Evolutionary conservation across 140 eudicot genomes (phyloP).

Genomic region (Oenanthe javanica): DNA sequence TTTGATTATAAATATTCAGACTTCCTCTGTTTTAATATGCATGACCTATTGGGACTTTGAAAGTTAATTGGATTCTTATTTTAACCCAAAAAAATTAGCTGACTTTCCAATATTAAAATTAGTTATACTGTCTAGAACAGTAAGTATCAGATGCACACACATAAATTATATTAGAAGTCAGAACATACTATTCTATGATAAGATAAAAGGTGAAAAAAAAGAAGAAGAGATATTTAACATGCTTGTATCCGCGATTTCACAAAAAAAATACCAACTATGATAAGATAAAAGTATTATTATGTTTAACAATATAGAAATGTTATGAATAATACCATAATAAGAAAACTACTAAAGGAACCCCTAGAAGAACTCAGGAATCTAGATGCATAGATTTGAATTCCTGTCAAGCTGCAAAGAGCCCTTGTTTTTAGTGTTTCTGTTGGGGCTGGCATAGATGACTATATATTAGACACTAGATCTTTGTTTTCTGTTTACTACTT

Average conservation of each 20-base stretch:
- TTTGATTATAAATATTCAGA: background rate
- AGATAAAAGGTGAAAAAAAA: background rate
- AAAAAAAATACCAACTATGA: background rate
- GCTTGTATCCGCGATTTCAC: background rate
- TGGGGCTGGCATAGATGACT: background rate
- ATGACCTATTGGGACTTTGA: background rate
- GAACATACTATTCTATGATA: background rate
- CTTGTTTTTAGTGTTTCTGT: background rate
- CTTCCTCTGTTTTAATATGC: background rate
- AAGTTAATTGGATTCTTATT: background rate
- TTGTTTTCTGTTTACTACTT: background rate
- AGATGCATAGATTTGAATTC: background rate
- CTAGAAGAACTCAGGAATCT: background rate
- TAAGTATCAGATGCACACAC: background rate
- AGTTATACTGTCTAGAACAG: background rate
- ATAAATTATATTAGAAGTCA: background rate
- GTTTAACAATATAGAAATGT: background rate
- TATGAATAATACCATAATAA: background rate
- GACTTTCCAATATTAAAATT: background rate
- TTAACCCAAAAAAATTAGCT: background rate
- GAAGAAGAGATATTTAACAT: background rate
- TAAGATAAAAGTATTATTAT: background rate
- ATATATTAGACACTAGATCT: background rate
- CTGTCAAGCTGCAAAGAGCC: background rate
- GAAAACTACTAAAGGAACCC: background rate